phyloP scores from a whole-genome alignment of 371 early-diverging fungal genomes.

The Dichotomocladium elegans region DNA sequence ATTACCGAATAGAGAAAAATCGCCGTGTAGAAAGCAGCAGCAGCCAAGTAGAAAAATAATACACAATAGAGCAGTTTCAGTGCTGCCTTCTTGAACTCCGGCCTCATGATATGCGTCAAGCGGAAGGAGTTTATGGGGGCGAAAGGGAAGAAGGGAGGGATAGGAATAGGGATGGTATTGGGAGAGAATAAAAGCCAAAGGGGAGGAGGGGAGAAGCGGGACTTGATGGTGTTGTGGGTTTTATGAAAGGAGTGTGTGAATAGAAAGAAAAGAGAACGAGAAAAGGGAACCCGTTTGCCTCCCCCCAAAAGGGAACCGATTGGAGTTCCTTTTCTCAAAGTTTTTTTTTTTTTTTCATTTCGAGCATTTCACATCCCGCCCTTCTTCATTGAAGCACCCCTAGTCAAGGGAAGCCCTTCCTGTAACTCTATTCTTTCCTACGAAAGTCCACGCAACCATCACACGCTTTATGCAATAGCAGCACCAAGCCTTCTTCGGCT shows the following conservation, averaged over 20 bases:
- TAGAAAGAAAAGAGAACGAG: not conserved
- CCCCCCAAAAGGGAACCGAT: too few species aligned
- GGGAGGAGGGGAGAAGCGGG: not conserved
- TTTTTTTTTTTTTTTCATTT: too few species aligned
- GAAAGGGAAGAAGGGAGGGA: not conserved
- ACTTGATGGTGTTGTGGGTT: not conserved
- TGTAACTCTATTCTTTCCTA: too few species aligned
- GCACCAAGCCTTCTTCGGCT: too few species aligned
- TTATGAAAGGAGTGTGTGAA: not conserved
- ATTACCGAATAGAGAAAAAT: constrained; percentile 6
- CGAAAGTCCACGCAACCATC: too few species aligned
- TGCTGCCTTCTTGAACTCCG: constrained; percentile 4
- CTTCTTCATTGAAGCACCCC: too few species aligned
- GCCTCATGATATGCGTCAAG: constrained; percentile 6
- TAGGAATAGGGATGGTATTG: not conserved
- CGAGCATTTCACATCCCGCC: too few species aligned
- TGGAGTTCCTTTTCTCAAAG: too few species aligned
- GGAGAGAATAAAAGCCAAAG: not conserved
- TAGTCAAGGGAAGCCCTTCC: too few species aligned
- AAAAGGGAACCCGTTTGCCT: too few species aligned
- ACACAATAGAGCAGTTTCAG: constrained; percentile 6
- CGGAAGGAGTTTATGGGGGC: not conserved
- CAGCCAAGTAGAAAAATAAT: constrained; percentile 8
- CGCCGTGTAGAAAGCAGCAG: constrained; percentile 16
- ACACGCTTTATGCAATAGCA: too few species aligned